Percentiles rank a stretch among this genome's conserved stretches.
These are phyloP conservation scores for Coemansia sp. DNA, from an alignment of 192 early-diverging fungal species.

Conservation along the genomic window DNA sequence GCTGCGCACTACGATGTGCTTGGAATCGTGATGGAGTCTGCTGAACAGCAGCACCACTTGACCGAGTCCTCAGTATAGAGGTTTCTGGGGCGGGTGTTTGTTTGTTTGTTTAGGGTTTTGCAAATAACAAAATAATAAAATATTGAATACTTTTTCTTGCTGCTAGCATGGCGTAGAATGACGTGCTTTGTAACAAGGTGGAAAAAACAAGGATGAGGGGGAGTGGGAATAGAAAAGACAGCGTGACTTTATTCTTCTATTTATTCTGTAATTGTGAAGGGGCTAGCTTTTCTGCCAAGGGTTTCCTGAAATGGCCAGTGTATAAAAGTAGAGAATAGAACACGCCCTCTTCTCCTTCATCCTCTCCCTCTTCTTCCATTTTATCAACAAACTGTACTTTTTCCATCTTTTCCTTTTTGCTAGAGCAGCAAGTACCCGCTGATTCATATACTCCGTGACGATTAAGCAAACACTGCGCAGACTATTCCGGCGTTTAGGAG, in stretches of 20 bases:
- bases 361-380: background rate
- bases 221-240: no score
- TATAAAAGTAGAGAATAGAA: no score
- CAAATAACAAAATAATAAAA: no score
- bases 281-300: no score
- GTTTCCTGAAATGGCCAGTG: no score
- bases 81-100: background rate
- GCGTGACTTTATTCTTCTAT: no score
- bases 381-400: background rate
- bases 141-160: no score
- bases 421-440: background rate
- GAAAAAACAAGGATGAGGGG: no score
- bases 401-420: background rate
- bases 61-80: constrained; percentile 34
- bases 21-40: constrained; percentile 50
- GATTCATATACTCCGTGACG: background rate
- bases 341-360: background rate
- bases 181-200: no score
- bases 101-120: background rate
- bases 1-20: constrained; percentile 48
- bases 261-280: no score
- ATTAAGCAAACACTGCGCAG: background rate
- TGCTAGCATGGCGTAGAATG: no score
- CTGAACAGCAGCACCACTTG: constrained; percentile 30
- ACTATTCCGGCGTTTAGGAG: background rate